Evolutionary conservation across 805 yeast genomes (phyloP).

Genomic region (Yarrowia sp.): DNA sequence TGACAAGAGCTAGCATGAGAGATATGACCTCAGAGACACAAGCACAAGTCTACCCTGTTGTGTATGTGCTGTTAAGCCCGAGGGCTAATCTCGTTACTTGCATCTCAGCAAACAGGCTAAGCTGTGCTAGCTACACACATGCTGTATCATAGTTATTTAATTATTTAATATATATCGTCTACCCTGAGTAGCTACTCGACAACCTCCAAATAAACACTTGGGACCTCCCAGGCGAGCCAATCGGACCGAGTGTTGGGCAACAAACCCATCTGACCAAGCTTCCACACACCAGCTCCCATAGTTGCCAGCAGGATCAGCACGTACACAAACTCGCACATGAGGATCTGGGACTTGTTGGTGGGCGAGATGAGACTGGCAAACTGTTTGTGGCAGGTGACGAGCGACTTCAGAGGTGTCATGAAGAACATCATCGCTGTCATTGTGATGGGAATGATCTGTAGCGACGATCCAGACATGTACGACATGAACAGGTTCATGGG

Average conservation of each 20-base stretch:
- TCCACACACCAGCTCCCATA: conserved; percentile 77
- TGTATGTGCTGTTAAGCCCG: too few relatives aligned
- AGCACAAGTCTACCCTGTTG: too few relatives aligned
- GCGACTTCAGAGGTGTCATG: conserved; percentile 67
- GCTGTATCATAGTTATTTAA: too few relatives aligned
- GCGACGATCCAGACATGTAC: conserved; percentile 86
- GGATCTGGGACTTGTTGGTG: conserved; percentile 35
- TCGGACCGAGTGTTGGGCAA: conserved; percentile 85
- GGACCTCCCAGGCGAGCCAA: conserved; percentile 83
- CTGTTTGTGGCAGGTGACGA: conserved; percentile 53
- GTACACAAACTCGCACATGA: conserved; percentile 49
- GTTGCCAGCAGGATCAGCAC: conserved; percentile 51
- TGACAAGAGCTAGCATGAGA: too few relatives aligned
- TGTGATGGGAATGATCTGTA: conserved; percentile 87
- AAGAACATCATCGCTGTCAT: conserved; percentile 83
- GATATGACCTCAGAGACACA: too few relatives aligned
- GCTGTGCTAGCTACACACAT: too few relatives aligned
- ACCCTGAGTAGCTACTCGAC: conserved; percentile 26
- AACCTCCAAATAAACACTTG: neutral
- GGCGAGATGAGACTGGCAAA: conserved; percentile 46
- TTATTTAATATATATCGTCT: conserved; percentile 20
- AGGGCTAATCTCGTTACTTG: too few relatives aligned
- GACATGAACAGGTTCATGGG: conserved; percentile 90
- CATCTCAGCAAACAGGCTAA: too few relatives aligned
- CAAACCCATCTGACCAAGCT: conserved; percentile 82